Percentiles rank a stretch among this genome's conserved stretches.
Evolutionary conservation across 352 stramenopile genomes (phyloP).

Genomic region (Phytophthora multivora): DNA sequence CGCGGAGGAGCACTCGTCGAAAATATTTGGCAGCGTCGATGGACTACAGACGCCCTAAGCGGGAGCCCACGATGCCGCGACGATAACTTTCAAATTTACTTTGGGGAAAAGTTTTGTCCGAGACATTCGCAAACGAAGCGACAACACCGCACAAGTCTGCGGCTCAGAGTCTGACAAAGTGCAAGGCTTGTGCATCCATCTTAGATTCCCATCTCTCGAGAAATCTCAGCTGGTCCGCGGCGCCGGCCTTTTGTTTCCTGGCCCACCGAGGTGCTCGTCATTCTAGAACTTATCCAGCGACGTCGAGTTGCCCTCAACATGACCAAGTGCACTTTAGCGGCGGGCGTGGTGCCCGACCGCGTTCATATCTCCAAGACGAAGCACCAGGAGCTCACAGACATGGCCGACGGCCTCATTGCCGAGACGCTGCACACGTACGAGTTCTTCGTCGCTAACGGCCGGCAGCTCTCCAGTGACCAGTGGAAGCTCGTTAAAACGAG

Average conservation of each 20-base stretch:
- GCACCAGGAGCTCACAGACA: conserved; percentile 48
- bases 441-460: conserved; percentile 45
- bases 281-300: conserved; percentile 17
- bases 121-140: conserved; percentile 10
- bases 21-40: conserved; percentile 6
- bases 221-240: conserved; percentile 20
- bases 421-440: conserved; percentile 64
- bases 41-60: conserved; percentile 1
- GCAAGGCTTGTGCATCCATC: conserved; percentile 16
- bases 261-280: conserved; percentile 20
- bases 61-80: conserved; percentile 9
- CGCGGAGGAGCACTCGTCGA: neutral
- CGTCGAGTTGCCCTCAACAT: conserved; percentile 6
- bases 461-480: conserved; percentile 36
- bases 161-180: conserved; percentile 7
- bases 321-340: conserved; percentile 5
- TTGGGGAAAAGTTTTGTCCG: conserved; percentile 10
- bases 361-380: conserved; percentile 24
- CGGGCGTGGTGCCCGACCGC: conserved; percentile 15
- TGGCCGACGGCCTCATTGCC: conserved; percentile 56
- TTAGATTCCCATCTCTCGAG: conserved; percentile 18
- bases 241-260: conserved; percentile 8
- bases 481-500: conserved; percentile 60
- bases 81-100: conserved; percentile 12
- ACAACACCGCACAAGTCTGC: conserved; percentile 18